phyloP scores from a whole-genome alignment of 1,139 yeast genomes.

The Geotrichum fermentans region DNA sequence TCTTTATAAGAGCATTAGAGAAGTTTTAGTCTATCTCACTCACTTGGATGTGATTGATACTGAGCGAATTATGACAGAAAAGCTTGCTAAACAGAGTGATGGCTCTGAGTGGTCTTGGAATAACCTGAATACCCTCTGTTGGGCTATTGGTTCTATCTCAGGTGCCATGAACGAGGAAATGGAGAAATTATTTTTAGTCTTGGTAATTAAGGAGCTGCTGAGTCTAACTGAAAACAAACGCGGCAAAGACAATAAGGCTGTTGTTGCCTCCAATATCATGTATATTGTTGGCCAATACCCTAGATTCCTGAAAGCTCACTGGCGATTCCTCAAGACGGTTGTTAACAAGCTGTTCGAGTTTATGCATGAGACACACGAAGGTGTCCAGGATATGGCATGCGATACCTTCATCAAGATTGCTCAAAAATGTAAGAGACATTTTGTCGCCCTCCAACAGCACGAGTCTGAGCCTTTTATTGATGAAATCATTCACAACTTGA shows the following conservation, averaged over 20 bases:
- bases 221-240: conserved; percentile 92
- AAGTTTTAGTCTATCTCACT: conserved; percentile 87
- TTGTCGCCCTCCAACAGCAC: conserved; percentile 79
- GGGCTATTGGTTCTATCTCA: conserved; percentile 99
- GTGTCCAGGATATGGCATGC: conserved; percentile 99
- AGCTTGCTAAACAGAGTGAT: conserved; percentile 86
- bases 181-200: conserved; percentile 88
- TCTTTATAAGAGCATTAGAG: conserved; percentile 90
- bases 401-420: conserved; percentile 96
- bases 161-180: conserved; percentile 98
- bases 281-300: conserved; percentile 99
- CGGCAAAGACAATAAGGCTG: conserved; percentile 97
- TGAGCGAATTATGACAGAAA: conserved; percentile 86
- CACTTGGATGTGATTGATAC: conserved; percentile 94
- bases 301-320: conserved; percentile 91
- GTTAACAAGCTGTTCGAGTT: conserved; percentile 93
- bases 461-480: conserved; percentile 92
- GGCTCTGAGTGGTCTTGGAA: conserved; percentile 99
- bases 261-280: conserved; percentile 97
- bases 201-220: conserved; percentile 85
- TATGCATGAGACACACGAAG: conserved; percentile 99
- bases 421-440: conserved; percentile 89
- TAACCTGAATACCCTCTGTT: conserved; percentile 90
- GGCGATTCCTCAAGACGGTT: conserved; percentile 95
- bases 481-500: conserved; percentile 80